Evolutionary conservation across 208 protist genomes (phyloP).

Genomic region (Entamoeba dispar): DNA sequence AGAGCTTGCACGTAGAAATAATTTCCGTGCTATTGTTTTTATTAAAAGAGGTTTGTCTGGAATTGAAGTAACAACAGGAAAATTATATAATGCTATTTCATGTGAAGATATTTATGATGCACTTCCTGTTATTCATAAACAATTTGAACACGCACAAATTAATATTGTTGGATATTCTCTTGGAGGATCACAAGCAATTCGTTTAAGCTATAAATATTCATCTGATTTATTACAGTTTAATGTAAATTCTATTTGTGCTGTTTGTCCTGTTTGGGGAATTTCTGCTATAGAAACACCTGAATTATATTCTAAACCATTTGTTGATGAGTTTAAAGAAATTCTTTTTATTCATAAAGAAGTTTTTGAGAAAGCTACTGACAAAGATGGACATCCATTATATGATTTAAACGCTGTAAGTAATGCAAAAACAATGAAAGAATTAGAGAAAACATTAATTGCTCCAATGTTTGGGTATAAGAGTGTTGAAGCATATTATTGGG

Average conservation of each 20-base stretch:
- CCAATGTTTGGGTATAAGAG: background rate
- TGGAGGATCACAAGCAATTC: background rate
- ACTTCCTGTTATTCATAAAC: background rate
- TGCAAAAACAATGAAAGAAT: background rate
- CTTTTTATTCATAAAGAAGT: background rate
- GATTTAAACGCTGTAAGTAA: background rate
- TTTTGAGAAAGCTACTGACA: background rate
- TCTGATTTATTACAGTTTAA: background rate
- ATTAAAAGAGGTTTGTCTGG: background rate
- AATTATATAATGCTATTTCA: background rate
- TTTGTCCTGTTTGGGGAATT: background rate
- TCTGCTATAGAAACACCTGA: background rate
- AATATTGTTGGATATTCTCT: background rate
- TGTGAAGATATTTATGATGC: background rate
- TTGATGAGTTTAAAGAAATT: background rate
- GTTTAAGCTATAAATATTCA: background rate
- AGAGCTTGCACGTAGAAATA: background rate
- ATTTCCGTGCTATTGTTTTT: background rate
- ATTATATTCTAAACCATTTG: background rate
- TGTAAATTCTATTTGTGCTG: background rate
- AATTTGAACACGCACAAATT: background rate
- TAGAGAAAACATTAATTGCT: background rate
- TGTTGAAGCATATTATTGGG: background rate
- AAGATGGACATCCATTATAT: background rate
- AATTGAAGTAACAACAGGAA: background rate